Evolutionary conservation across 1,284 basidiomycete species (phyloP).

Genomic region (Cryptococcus sp.): DNA sequence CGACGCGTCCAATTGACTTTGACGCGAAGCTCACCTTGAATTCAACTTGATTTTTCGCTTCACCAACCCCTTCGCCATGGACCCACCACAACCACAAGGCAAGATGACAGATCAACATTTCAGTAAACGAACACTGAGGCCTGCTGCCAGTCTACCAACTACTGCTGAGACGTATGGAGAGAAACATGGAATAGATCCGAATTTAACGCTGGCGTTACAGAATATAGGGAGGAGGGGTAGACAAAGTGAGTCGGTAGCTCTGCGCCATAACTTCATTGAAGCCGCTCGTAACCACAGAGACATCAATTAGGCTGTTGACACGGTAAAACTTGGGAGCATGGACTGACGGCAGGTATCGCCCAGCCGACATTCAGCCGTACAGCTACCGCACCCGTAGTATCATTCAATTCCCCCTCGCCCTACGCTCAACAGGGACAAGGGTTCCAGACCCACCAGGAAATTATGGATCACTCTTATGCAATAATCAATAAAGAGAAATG

Average conservation of each 20-base stretch:
- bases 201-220: conserved; percentile 28
- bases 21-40: neutral
- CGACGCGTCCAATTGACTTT: neutral
- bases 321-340: too few relatives aligned
- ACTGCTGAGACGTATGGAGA: conserved; percentile 37
- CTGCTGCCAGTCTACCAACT: conserved; percentile 23
- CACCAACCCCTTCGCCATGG: too few relatives aligned
- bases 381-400: conserved; percentile 27
- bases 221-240: conserved; percentile 30
- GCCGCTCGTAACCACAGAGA: neutral
- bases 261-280: neutral
- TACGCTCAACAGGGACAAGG: conserved; percentile 2
- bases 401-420: conserved; percentile 7
- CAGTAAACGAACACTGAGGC: conserved; percentile 25
- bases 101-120: neutral
- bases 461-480: conserved; percentile 19
- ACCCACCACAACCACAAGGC: neutral
- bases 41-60: too few relatives aligned
- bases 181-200: conserved; percentile 31
- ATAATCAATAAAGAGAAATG: conserved; percentile 29
- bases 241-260: conserved; percentile 23
- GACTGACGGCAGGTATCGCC: conserved; percentile 8
- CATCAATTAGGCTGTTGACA: neutral
- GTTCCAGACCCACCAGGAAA: conserved; percentile 25
- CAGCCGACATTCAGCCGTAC: conserved; percentile 33